A percentile compares a stretch with the other conserved stretches of the same genome.
Evolutionary conservation across 192 early-diverging fungal genomes (phyloP).

Genomic region (Pilaira anomala): DNA sequence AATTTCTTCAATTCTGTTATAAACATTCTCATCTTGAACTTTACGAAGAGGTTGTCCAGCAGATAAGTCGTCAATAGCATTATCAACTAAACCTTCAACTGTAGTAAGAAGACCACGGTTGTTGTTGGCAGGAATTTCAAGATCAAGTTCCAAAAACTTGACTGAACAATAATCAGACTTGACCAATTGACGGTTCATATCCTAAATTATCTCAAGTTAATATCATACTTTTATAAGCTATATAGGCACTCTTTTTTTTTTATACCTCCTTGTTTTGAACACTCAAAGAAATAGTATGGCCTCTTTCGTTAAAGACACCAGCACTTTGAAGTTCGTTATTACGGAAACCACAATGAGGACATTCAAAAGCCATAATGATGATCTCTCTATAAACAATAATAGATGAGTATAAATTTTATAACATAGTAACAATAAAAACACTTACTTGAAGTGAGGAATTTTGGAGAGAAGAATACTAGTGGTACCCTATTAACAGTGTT

Average conservation of each 20-base stretch:
- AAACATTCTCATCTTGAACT: slow-evolving; percentile 58
- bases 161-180: slow-evolving; percentile 80
- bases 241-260: no score
- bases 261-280: slow-evolving; percentile 58
- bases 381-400: slow-evolving; percentile 35
- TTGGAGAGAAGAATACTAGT: slow-evolving; percentile 84
- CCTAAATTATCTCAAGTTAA: slow-evolving; percentile 25
- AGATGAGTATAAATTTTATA: background rate
- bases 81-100: slow-evolving; percentile 77
- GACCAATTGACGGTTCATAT: slow-evolving; percentile 89
- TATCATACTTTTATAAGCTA: no score
- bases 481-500: slow-evolving; percentile 53
- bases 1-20: slow-evolving; percentile 71
- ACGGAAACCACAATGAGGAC: slow-evolving; percentile 82
- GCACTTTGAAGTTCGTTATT: slow-evolving; percentile 92
- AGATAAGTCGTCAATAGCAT: slow-evolving; percentile 78
- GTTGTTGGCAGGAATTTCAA: slow-evolving; percentile 79
- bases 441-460: slow-evolving; percentile 91
- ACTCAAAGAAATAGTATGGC: slow-evolving; percentile 61
- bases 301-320: slow-evolving; percentile 77
- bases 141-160: slow-evolving; percentile 78
- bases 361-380: slow-evolving; percentile 80
- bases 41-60: slow-evolving; percentile 78
- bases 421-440: no score
- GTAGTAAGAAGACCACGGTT: slow-evolving; percentile 84